Evolutionary conservation across 2,329 filamentous ascomycete genomes (phyloP), one percentile per base, ranked within the genome.

Genomic region (Akanthomyces lecanii): DNA sequence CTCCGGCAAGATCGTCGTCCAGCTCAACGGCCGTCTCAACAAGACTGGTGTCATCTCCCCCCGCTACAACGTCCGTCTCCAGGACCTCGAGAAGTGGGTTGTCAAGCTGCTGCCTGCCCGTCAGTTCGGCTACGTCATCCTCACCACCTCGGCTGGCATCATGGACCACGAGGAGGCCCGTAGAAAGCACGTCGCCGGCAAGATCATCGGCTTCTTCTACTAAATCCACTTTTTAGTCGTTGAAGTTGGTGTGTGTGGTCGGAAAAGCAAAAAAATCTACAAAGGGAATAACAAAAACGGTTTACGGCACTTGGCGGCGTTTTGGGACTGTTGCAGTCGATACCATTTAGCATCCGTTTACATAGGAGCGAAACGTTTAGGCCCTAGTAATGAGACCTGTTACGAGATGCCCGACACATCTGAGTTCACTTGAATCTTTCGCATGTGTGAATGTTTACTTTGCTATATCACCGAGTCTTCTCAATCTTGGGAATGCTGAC

Each of bases 161-260:
- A 98, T 99, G 94, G 95, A 99, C 85, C 95, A 99, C 85, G 95
- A 99, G 87, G 95, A 99, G 89, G 95, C 95, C 72, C 87, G 95
- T 78, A 87, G 95, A 81, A 98, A 98, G 89, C 95, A 99, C 85
- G 95, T 98, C 77, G 89, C 94, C 73, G 95, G 95, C 83, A 99
- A 99, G 89, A 91, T 99, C 82, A 91, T 98, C 74, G 95, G 95
- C 75, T 99, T 98, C 89, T 97, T 97, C 87, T 98, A 97, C 87
- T 97, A 95, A 75, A 73, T 67, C 58, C 33, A 10, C 8, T 4
- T 40, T 40, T 60, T 44, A 48, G 55, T 36, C 18, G 25, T 47
- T 48, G 64, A 62, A 48, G 56, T 56, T 56, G 47, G 30, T 55
- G 48, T 30, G 28, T 30, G 61, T 63, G 33, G 8, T 63, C 64